A percentile compares a stretch with the other conserved stretches of the same genome.
These are phyloP conservation scores for Firmiana major DNA, from an alignment of 345 rosid genomes.

Conservation along the genomic window DNA sequence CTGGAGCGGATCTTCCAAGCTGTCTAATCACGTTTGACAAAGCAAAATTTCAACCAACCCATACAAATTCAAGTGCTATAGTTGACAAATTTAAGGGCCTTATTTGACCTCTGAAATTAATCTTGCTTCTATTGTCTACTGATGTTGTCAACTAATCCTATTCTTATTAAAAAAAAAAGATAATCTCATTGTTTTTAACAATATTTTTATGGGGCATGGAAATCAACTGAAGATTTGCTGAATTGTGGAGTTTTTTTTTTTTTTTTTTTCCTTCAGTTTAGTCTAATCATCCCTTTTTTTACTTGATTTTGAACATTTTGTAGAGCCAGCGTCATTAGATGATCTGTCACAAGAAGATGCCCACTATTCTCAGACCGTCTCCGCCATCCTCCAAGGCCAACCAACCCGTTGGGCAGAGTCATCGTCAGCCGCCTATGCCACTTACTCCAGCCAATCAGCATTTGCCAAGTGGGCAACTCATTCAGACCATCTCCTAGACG, in stretches of 20 bases:
- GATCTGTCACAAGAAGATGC: slow-evolving; percentile 62
- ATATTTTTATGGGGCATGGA: too few relatives aligned
- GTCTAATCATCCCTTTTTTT: background rate
- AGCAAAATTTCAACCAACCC: slow-evolving; percentile 4
- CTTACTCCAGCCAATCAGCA: slow-evolving; percentile 55
- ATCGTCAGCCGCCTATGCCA: slow-evolving; percentile 26
- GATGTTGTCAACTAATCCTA: too few relatives aligned
- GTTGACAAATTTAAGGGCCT: background rate
- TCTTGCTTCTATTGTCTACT: background rate
- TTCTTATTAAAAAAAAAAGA: too few relatives aligned
- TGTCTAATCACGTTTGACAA: background rate
- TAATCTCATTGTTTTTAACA: too few relatives aligned
- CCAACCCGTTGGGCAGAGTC: slow-evolving; percentile 48
- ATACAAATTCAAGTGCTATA: background rate
- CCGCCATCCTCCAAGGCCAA: slow-evolving; percentile 68
- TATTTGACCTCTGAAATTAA: background rate
- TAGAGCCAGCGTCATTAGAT: slow-evolving; percentile 37
- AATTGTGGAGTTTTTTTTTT: background rate
- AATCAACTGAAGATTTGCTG: background rate
- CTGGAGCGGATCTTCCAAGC: background rate
- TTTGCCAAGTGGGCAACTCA: slow-evolving; percentile 64
- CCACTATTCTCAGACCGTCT: slow-evolving; percentile 83
- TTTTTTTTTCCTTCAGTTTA: background rate
- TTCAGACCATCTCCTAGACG: slow-evolving; percentile 30
- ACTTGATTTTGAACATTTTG: background rate